Evolutionary conservation across 129 eudicot species (phyloP).

Genomic region (Saussurea involucrata): DNA sequence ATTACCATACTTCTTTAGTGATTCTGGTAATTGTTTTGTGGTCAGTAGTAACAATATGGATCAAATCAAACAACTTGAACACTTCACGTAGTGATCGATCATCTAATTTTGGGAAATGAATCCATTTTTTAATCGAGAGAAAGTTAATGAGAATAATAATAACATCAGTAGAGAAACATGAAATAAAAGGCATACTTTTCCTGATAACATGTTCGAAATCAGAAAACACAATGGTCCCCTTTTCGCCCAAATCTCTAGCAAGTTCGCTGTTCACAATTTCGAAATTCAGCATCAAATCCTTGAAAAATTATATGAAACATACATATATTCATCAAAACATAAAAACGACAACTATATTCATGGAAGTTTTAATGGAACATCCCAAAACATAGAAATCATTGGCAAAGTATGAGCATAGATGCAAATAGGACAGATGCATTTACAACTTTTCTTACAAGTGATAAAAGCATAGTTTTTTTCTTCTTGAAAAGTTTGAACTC

Average conservation of each 20-base stretch:
- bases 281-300: constrained; percentile 9
- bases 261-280: constrained; percentile 62
- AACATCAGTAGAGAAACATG: background rate
- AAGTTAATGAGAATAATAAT: background rate
- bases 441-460: background rate
- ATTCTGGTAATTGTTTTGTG: constrained; percentile 78
- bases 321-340: background rate
- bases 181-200: constrained; percentile 47
- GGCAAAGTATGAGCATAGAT: background rate
- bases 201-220: constrained; percentile 77
- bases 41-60: constrained; percentile 86
- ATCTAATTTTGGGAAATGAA: constrained; percentile 35
- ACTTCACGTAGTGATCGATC: constrained; percentile 79
- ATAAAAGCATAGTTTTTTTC: background rate
- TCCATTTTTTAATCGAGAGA: background rate
- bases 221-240: constrained; percentile 70
- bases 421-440: background rate
- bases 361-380: no score
- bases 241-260: constrained; percentile 80
- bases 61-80: constrained; percentile 91
- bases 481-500: background rate
- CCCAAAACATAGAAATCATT: background rate
- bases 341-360: background rate
- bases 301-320: background rate
- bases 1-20: constrained; percentile 71